Evolutionary conservation across 441 rosid genomes (phyloP).

Genomic region (Populus tomentosa): DNA sequence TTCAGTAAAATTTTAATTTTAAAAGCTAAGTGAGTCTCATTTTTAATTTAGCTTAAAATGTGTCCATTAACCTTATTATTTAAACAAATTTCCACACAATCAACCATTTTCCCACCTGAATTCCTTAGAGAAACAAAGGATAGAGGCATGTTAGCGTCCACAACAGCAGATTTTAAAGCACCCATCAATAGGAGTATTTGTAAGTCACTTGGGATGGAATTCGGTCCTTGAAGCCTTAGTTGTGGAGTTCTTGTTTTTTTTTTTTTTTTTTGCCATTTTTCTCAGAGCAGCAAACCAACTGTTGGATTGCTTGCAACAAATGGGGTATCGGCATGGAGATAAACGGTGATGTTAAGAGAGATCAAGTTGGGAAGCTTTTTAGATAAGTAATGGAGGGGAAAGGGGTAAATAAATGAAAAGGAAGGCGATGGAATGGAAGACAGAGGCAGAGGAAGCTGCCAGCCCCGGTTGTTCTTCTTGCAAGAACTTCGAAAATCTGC

Average conservation of each 20-base stretch:
- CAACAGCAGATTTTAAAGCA: not conserved
- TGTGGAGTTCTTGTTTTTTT: not conserved
- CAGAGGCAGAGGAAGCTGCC: not conserved
- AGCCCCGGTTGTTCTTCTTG: not conserved
- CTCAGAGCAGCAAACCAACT: not conserved
- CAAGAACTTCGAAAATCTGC: not conserved
- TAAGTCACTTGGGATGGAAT: not conserved
- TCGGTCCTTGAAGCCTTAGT: not conserved
- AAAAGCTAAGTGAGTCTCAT: too few relatives aligned
- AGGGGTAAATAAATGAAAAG: not conserved
- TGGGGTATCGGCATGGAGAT: not conserved
- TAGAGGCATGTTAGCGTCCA: not conserved
- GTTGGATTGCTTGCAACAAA: not conserved
- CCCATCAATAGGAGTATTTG: not conserved
- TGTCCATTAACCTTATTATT: too few relatives aligned
- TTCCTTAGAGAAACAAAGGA: not conserved
- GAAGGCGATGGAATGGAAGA: not conserved
- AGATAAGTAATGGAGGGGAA: not conserved
- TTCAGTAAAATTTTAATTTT: too few relatives aligned
- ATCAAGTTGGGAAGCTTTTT: not conserved
- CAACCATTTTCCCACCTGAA: not conserved
- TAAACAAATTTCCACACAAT: too few relatives aligned
- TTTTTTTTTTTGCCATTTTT: too few relatives aligned
- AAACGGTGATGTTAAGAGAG: not conserved
- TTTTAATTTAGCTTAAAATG: too few relatives aligned